phyloP scores from a whole-genome alignment of 1,139 yeast species.

The Suhomyces bribrorum region DNA sequence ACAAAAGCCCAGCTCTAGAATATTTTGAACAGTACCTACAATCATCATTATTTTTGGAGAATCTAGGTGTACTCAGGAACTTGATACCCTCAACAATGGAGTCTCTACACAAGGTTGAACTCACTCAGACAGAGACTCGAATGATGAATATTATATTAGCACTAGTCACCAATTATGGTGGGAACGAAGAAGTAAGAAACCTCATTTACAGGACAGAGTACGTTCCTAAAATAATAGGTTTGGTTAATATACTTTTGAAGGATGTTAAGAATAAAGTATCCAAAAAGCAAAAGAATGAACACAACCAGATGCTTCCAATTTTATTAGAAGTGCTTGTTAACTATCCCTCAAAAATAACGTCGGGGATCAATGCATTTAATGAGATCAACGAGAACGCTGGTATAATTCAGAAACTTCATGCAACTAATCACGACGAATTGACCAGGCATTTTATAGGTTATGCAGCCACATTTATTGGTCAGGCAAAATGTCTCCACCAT shows the following conservation, averaged over 20 bases:
- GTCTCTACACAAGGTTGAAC: neutral
- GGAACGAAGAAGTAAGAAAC: slow-evolving; percentile 1
- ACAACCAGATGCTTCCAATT: slow-evolving; percentile 9
- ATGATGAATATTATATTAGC: slow-evolving; percentile 8
- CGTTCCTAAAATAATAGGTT: neutral
- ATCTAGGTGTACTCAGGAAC: slow-evolving; percentile 1
- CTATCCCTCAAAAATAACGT: slow-evolving; percentile 4
- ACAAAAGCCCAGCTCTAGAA: slow-evolving; percentile 5
- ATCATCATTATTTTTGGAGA: slow-evolving; percentile 4
- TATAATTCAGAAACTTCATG: slow-evolving; percentile 3
- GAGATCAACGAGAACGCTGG: slow-evolving; percentile 6
- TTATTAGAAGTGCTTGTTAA: slow-evolving; percentile 11
- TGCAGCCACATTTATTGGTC: slow-evolving; percentile 15
- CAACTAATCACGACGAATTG: slow-evolving; percentile 5
- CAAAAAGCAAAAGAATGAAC: neutral
- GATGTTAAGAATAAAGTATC: slow-evolving; percentile 1
- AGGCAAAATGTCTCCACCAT: slow-evolving; percentile 9
- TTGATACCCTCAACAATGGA: slow-evolving; percentile 1
- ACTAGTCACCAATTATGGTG: slow-evolving; percentile 9
- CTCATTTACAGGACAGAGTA: slow-evolving; percentile 3
- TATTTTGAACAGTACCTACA: slow-evolving; percentile 13
- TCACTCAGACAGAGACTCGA: neutral
- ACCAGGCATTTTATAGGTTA: slow-evolving; percentile 18
- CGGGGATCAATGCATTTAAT: neutral
- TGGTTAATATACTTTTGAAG: slow-evolving; percentile 1